A percentile compares a stretch with the other conserved stretches of the same genome.
Conservation (phyloP, 495 filamentous ascomycete genomes). For the Hamigera avellanea region DNA sequence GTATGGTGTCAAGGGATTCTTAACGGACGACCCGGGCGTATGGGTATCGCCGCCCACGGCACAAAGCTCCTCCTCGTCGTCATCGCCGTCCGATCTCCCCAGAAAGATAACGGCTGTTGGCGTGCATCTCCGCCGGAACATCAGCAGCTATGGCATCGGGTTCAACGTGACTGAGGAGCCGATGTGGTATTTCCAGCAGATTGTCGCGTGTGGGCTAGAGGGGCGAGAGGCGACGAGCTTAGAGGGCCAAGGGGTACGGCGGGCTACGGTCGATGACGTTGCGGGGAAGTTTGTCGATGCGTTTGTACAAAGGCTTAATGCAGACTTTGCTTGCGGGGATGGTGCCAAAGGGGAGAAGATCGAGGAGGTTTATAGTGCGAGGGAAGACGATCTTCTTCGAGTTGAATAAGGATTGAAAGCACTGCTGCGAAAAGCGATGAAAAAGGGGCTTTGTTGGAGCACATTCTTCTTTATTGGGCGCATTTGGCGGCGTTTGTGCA, state of each 20-base stretch:
- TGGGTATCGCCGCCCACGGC: slow-evolving; percentile 44
- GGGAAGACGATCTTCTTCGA: slow-evolving; percentile 21
- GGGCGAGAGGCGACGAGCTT: slow-evolving; percentile 69
- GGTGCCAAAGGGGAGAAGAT: slow-evolving; percentile 22
- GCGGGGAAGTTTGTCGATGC: slow-evolving; percentile 26
- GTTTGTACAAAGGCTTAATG: slow-evolving; percentile 30
- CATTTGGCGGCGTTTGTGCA: too few relatives aligned
- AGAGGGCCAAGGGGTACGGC: slow-evolving; percentile 24
- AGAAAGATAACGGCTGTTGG: slow-evolving; percentile 83
- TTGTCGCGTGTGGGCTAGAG: slow-evolving; percentile 78
- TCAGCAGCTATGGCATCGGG: slow-evolving; percentile 78
- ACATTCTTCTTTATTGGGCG: too few relatives aligned
- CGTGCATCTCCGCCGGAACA: slow-evolving; percentile 72
- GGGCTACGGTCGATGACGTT: slow-evolving; percentile 17
- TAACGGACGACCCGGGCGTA: slow-evolving; percentile 73
- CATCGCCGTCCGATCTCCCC: slow-evolving; percentile 4
- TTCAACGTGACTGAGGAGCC: slow-evolving; percentile 62
- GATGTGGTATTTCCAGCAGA: slow-evolving; percentile 61
- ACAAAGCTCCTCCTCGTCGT: background rate
- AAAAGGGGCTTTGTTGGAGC: too few relatives aligned
- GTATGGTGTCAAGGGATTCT: slow-evolving; percentile 44
- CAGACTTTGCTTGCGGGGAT: slow-evolving; percentile 26
- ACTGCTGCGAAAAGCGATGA: too few relatives aligned
- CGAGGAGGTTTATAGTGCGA: slow-evolving; percentile 29
- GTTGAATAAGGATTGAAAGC: too few relatives aligned